Conservation (phyloP, 495 filamentous ascomycete genomes). For the Aspergillus diversus region DNA sequence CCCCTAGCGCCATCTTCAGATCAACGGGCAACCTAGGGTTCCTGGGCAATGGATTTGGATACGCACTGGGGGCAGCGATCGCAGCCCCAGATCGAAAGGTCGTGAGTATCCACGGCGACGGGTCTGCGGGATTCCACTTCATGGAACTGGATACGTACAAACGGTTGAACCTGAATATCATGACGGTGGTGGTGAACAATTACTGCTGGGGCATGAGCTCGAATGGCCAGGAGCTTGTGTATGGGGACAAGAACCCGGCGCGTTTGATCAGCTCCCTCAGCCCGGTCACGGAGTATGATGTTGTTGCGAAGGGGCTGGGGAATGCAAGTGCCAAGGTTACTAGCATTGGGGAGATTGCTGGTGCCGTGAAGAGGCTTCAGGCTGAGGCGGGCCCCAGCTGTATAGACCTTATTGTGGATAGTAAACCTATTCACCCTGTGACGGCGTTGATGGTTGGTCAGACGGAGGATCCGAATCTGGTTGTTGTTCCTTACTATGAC, state of each 20-base stretch:
- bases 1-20: slow-evolving; percentile 25
- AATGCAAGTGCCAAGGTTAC: slow-evolving; percentile 24
- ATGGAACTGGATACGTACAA: slow-evolving; percentile 38
- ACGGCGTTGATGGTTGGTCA: slow-evolving; percentile 32
- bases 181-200: slow-evolving; percentile 36
- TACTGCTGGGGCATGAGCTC: slow-evolving; percentile 36
- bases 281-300: slow-evolving; percentile 29
- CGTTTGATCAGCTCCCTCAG: slow-evolving; percentile 29
- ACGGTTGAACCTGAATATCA: slow-evolving; percentile 28
- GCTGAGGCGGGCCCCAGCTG: slow-evolving; percentile 25
- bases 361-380: slow-evolving; percentile 22
- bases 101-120: slow-evolving; percentile 33
- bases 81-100: slow-evolving; percentile 29
- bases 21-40: slow-evolving; percentile 32
- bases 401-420: slow-evolving; percentile 31
- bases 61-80: slow-evolving; percentile 29
- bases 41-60: slow-evolving; percentile 34
- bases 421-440: slow-evolving; percentile 34
- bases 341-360: slow-evolving; percentile 18
- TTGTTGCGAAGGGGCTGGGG: slow-evolving; percentile 30
- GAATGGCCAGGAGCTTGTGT: slow-evolving; percentile 34
- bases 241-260: slow-evolving; percentile 21
- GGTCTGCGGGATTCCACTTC: slow-evolving; percentile 34
- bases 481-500: slow-evolving; percentile 36
- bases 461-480: slow-evolving; percentile 26